Base-by-base conservation (phyloP, 1,284 basidiomycete genomes). In the Puccinia hordei region DNA sequence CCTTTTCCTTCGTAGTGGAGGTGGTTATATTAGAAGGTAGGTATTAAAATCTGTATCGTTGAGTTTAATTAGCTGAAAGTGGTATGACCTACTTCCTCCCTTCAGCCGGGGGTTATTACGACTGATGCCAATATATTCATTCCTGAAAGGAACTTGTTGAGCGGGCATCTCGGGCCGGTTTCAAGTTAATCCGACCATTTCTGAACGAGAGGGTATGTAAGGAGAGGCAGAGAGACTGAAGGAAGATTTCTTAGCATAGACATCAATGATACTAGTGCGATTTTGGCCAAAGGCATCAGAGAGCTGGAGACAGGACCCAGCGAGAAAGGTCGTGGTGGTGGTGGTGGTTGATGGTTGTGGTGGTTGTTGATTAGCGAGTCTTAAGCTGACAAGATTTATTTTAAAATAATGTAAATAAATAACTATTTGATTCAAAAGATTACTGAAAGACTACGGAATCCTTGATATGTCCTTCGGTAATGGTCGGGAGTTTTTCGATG, bases 221-320 rank as follows among this genome's bases (percentile, higher is more conserved):
- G 66, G n/a, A 10, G 65, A 71, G 57, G 76, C 76, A 35, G 35
- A 59, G 19, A 79, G 68, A 30, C 51, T 59, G 44, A 79, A 79
- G 53, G 53, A 35, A 24, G 76, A 55, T 46, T 79, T 57, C 27
- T 66, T 79, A 6, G 76, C 76, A 22, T 71, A 79, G 51, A 72
- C 66, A 49, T 79, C 76, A 13, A 79, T 79, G 22, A 79, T 27
- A 24, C 66, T 57, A 8, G 30, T 12, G 5, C 76, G 65, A 49
- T 79, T 53, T 12, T 35, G n/a, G 55, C 72, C 76, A n/a, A 79
- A 79, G n/a, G 76, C 76, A 30, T 55, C 72, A n/a, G 72, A 79
- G 27, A 57, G 72, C 55, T 79, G 30, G 10, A 79, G 33, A 71
- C 76, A 79, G 57, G 72, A 79, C 1, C 33, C 49, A n/a, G 76